Base-by-base conservation (phyloP, 73 alveolate genomes). In the Effrenium voratum region DNA sequence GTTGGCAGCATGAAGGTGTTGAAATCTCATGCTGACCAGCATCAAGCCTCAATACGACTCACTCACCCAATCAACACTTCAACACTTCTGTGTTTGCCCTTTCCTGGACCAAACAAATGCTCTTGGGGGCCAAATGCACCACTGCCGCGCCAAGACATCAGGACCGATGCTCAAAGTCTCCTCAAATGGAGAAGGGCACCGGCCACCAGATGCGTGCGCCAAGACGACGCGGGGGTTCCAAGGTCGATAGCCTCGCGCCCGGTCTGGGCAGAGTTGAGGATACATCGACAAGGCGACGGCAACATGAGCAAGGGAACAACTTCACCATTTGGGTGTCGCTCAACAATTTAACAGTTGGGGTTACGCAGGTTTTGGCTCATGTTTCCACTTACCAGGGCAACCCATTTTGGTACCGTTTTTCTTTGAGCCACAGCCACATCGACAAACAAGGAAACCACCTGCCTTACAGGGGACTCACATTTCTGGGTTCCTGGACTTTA, bases 201-300 rank as follows among this genome's bases (percentile, higher is more conserved):
- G n/a, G n/a, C n/a, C n/a, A n/a, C 96, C 96, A 13, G 96, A 66
- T 6, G 73, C 46, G 86, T 90, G 96, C n/a, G 96, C 85, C 26
- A 90, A 59, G 40, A 90, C 47, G 87, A 90, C 26, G 43, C 96
- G 96, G n/a, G 96, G 87, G 49, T 90, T 90, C 96, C 96, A 90
- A 22, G 96, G 96, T 22, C 85, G 96, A 55, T 90, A 90, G 47
- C 96, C 95, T 87, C 36, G 59, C 49, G 1, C 41, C 41, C 8
- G 41, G 16, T 19, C 40, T 24, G 40, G 8, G 30, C 0, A 0
- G 50, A 45, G 68, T 36, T 32, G 19, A 75, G 85, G 36, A 32
- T 63, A 40, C 19, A 66, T 66, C n/a, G 79, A 24, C 15, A 28
- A 10, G 40, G 30, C 16, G n/a, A 16, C 30, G 79, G 34, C 40